A percentile compares a stretch with the other conserved stretches of the same genome.
Conservation (phyloP, 345 rosid genomes). For the Heritiera fomes region DNA sequence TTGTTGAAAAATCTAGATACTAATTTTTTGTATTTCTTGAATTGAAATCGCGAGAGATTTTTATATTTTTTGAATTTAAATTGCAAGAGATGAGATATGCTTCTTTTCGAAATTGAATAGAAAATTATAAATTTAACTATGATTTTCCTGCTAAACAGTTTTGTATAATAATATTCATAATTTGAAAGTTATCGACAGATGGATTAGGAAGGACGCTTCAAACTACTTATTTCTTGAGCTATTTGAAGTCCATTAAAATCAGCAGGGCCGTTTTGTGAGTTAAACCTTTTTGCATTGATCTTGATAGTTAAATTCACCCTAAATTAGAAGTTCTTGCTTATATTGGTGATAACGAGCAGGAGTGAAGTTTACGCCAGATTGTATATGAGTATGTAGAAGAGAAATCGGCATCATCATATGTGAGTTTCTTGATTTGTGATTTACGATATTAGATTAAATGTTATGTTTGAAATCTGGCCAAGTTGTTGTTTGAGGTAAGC, state of each 20-base stretch:
- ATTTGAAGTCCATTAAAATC: constrained; percentile 55
- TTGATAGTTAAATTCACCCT: constrained; percentile 60
- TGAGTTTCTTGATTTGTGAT: constrained; percentile 35
- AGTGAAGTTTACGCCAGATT: constrained; percentile 49
- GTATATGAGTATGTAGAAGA: constrained; percentile 48
- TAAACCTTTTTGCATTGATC: constrained; percentile 21
- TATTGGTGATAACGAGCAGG: constrained; percentile 72
- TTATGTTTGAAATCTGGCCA: neutral
- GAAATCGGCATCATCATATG: constrained; percentile 36
- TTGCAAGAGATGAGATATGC: constrained; percentile 84
- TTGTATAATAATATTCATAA: neutral
- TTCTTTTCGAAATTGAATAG: neutral
- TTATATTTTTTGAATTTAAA: constrained; percentile 19
- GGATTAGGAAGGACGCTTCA: constrained; percentile 90
- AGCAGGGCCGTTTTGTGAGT: constrained; percentile 77
- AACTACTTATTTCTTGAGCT: constrained; percentile 74
- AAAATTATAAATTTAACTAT: neutral
- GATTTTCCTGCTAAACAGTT: neutral
- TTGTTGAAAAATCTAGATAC: neutral
- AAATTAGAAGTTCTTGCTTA: constrained; percentile 59
- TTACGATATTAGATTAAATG: neutral
- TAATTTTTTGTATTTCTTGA: neutral
- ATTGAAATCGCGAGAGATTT: neutral
- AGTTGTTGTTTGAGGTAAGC: neutral
- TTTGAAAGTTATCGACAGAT: constrained; percentile 47